Evolutionary conservation across 2,329 filamentous ascomycete species (phyloP), one percentile per base, ranked within the genome.

Genomic region (Exophiala xenobiotica): DNA sequence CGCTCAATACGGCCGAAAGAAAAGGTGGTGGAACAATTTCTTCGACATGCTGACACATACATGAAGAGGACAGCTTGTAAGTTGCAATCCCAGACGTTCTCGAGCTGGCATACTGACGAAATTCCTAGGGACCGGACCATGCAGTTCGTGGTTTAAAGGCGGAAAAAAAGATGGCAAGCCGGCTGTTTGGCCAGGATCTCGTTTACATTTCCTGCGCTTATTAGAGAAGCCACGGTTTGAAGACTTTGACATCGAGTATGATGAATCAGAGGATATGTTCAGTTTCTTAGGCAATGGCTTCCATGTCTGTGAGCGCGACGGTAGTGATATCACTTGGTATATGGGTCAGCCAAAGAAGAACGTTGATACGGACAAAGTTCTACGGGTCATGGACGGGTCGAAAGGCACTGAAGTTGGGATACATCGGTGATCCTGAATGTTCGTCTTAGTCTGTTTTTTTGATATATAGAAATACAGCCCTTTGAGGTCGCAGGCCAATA

Each of bases 211-310:
- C 49, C 56, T 74, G 46, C 64, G 70, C 50, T 45, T 71, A 54
- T 48, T 74, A 50, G 61, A 65, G 37, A 47, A 59, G 48, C 65
- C 67, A 22, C 53, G 71, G 49, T 73, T 65, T 57, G 71, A 74
- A 57, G 72, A 74, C 58, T 74, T 59, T 55, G 68, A 72, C 27
- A 70, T 74, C 29, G 65, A 67, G 52, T 68, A 70, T 48, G 39
- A 51, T 22, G 65, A 65, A 61, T 62, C 67, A 55, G 63, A 64
- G 20, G 72, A 73, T 55, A 48, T 63, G 39, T 74, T 70, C 57
- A 64, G 65, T 3, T 74, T 70, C 43, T 51, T 74, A 61, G 72
- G 72, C 1, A 73, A 72, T 61, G 71, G 74, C 1, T 76, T 76
- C 49, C 51, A 55, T 39, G 43, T 51, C 23, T 51, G 46, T 43